phyloP scores from a whole-genome alignment of 225 moss, liverwort and hornwort genomes.

The Takakia lepidozioides region DNA sequence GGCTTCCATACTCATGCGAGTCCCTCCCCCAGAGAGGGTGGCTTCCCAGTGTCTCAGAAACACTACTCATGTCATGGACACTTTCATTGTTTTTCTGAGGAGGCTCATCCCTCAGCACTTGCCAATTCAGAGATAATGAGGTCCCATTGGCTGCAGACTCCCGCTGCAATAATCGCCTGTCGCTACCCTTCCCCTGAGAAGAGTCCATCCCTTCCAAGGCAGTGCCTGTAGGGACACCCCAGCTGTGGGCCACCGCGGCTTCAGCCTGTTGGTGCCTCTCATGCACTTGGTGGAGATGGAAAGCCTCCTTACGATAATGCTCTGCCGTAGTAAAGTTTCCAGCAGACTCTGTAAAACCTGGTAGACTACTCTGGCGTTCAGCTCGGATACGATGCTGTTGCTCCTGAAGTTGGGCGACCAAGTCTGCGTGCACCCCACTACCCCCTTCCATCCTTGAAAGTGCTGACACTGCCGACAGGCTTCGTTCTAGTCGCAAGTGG shows the following conservation, averaged over 20 bases:
- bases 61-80: constrained; percentile 6
- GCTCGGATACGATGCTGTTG: constrained; percentile 58
- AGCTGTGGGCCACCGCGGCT: constrained; percentile 44
- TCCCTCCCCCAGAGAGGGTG: constrained; percentile 8
- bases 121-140: no score
- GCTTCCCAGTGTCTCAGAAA: constrained; percentile 20
- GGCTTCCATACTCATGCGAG: constrained; percentile 5
- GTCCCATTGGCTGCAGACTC: no score
- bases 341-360: constrained; percentile 37
- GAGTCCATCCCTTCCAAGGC: no score
- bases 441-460: constrained; percentile 58
- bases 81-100: no score
- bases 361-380: constrained; percentile 54
- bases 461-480: constrained; percentile 45
- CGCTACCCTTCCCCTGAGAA: no score
- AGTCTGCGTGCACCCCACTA: constrained; percentile 14
- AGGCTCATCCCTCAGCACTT: neutral
- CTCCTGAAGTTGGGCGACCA: constrained; percentile 77
- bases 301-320: constrained; percentile 41
- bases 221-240: constrained; percentile 18
- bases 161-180: no score
- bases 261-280: constrained; percentile 64
- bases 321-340: constrained; percentile 35
- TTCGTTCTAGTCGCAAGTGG: constrained; percentile 72
- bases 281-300: constrained; percentile 50